Conservation (phyloP, 2,329 filamentous ascomycete species). For the Cytospora schulzeri region DNA sequence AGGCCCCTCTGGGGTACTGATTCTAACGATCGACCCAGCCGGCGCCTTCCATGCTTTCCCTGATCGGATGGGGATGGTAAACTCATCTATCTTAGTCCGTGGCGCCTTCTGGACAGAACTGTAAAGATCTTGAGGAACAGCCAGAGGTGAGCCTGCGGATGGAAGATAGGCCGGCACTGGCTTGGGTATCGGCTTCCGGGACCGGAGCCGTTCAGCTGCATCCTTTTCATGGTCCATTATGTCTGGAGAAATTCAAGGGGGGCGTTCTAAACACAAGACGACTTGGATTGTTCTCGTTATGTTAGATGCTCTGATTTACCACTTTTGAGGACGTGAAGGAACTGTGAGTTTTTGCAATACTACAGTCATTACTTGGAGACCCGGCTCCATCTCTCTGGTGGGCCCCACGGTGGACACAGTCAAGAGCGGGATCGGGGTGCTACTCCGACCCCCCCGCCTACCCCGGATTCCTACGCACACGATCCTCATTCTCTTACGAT, state of each 20-base stretch:
- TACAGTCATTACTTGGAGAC: not conserved
- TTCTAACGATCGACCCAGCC: slow-evolving; percentile 67
- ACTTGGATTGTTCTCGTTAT: not conserved
- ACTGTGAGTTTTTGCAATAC: not conserved
- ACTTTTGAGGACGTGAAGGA: not conserved
- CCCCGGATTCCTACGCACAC: not conserved
- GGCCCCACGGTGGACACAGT: too few relatives aligned
- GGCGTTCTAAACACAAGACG: not conserved
- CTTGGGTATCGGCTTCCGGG: slow-evolving; percentile 48
- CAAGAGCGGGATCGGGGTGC: not conserved
- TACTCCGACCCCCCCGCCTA: not conserved
- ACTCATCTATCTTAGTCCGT: slow-evolving; percentile 49
- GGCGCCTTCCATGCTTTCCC: slow-evolving; percentile 73
- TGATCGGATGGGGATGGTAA: slow-evolving; percentile 71
- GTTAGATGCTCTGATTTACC: not conserved
- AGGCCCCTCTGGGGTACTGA: slow-evolving; percentile 75
- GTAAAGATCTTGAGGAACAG: slow-evolving; percentile 54
- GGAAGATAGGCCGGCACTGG: slow-evolving; percentile 54
- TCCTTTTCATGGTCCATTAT: slow-evolving; percentile 32
- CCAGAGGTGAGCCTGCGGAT: slow-evolving; percentile 45
- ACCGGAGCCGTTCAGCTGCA: slow-evolving; percentile 44
- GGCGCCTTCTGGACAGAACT: slow-evolving; percentile 58
- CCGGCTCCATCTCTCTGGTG: not conserved
- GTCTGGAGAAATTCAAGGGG: not conserved
- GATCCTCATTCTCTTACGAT: not conserved